Base-by-base conservation (phyloP, 2,329 filamentous ascomycete species). In the Neofusicoccum laricinum region DNA sequence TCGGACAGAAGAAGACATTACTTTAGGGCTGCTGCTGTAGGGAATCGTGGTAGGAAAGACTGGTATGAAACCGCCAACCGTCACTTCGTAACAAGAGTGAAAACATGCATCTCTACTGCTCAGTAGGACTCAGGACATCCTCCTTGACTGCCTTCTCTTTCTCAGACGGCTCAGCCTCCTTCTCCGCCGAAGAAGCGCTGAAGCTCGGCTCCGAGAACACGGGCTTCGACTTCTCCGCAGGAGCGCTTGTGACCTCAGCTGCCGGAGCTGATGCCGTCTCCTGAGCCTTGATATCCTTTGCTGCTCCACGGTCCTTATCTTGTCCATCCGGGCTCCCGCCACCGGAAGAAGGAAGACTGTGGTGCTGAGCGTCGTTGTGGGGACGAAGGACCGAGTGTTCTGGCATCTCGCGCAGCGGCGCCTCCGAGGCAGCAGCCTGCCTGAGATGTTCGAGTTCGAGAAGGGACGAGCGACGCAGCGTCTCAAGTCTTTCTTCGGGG, bases 381-480 rank as follows among this genome's bases (percentile, higher is more conserved):
- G 34, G 50, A 25, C 36, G 25, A 53, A 62, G 63, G 11, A 64
- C n/a, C 30, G 61, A 64, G 48, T 77, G 75, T 59, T 77, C 75
- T n/a, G 76, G 76, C 30, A 77, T 66, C 15, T 70, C 68, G 63
- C 76, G 71, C 43, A 73, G 51, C 2, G 76, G 75, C 14, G 48
- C 32, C 1, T 71, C 68, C 19, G 74, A 48, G 14, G 72, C 70
- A 43, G 76, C 71, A 15, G 72, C 73, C 32, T 71, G 69, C 65
- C 72, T 77, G 59, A 79, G 66, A 64, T 78, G 76, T 64, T 79
- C 76, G 67, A 78, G 72, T 66, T 79, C 77, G 67, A 78, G 68
- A 17, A 82, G 70, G 2, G 80, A 82, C 40, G 75, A 78, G 30
- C 79, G 75, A 48, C 80, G 78, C 11, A 83, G 76, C 66, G 80